These are phyloP conservation scores for Vitis hybrid DNA, from an alignment of 177 flowering plant species.

Conservation along the genomic window DNA sequence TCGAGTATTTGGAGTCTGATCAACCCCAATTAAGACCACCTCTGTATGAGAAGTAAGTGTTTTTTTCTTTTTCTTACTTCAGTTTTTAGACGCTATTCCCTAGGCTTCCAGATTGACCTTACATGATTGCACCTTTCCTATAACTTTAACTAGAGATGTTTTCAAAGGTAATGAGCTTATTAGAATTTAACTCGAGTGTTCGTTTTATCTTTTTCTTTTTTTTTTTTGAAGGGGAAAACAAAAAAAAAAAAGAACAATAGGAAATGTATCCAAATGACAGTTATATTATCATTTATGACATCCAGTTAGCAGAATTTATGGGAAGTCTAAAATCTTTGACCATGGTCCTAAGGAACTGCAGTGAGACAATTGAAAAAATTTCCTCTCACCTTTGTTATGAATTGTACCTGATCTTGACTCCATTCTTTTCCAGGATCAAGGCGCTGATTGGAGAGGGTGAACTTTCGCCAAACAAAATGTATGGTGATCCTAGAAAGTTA, in stretches of 20 bases:
- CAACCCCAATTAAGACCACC: conserved; percentile 65
- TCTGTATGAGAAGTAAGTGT: conserved; percentile 64
- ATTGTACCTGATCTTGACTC: conserved; percentile 11
- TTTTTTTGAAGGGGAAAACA: too few relatives aligned
- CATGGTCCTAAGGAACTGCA: not conserved
- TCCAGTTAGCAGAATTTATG: too few relatives aligned
- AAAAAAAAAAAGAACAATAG: too few relatives aligned
- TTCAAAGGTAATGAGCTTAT: too few relatives aligned
- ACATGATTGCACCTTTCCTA: too few relatives aligned
- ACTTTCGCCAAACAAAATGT: conserved; percentile 21
- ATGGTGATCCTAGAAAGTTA: conserved; percentile 60
- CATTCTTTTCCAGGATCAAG: conserved; percentile 45
- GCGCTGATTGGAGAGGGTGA: conserved; percentile 45
- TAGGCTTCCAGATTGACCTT: too few relatives aligned
- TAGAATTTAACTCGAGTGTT: too few relatives aligned
- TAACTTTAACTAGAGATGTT: too few relatives aligned
- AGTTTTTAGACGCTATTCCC: not conserved
- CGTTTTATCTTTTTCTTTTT: too few relatives aligned
- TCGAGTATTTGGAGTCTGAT: conserved; percentile 74
- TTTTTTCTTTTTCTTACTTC: not conserved
- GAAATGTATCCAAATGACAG: too few relatives aligned
- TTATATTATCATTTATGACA: too few relatives aligned
- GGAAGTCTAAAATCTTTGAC: not conserved
- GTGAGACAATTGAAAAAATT: not conserved
- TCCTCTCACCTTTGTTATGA: conserved; percentile 1